A percentile compares a stretch with the other conserved stretches of the same genome.
Evolutionary conservation across 805 yeast genomes (phyloP).

Genomic region (Hanseniaspora vineae): DNA sequence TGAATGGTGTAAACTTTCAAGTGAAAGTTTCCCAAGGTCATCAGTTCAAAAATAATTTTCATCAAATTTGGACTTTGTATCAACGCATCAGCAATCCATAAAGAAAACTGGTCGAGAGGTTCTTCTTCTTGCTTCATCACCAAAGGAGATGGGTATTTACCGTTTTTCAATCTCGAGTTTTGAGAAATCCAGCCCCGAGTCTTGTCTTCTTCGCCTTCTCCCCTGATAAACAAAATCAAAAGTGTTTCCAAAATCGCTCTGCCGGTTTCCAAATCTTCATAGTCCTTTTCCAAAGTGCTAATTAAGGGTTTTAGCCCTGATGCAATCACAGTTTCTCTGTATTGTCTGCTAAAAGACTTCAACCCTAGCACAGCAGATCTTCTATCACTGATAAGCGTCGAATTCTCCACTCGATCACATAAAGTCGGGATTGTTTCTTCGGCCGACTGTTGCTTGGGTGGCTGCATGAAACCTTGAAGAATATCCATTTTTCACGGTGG

Average conservation of each 20-base stretch:
- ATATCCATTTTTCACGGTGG: conserved; percentile 22
- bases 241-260: conserved; percentile 79
- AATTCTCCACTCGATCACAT: conserved; percentile 76
- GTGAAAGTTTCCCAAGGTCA: conserved; percentile 54
- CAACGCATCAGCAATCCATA: conserved; percentile 92
- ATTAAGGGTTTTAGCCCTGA: conserved; percentile 70
- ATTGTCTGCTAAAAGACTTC: conserved; percentile 79
- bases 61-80: conserved; percentile 39
- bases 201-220: conserved; percentile 47
- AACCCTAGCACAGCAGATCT: conserved; percentile 83
- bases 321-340: conserved; percentile 82
- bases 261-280: conserved; percentile 55
- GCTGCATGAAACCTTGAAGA: conserved; percentile 29
- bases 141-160: conserved; percentile 67
- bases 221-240: conserved; percentile 65
- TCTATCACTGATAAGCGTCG: conserved; percentile 71
- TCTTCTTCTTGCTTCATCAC: conserved; percentile 36
- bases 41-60: conserved; percentile 22
- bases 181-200: conserved; percentile 63
- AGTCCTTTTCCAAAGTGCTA: conserved; percentile 49
- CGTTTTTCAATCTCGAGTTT: conserved; percentile 61
- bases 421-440: conserved; percentile 80
- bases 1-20: conserved; percentile 72
- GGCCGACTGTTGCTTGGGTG: conserved; percentile 41
- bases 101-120: conserved; percentile 67